Evolutionary conservation across 2,329 filamentous ascomycete species (phyloP), one percentile per base, ranked within the genome.

Genomic region (Geosmithia morbida): DNA sequence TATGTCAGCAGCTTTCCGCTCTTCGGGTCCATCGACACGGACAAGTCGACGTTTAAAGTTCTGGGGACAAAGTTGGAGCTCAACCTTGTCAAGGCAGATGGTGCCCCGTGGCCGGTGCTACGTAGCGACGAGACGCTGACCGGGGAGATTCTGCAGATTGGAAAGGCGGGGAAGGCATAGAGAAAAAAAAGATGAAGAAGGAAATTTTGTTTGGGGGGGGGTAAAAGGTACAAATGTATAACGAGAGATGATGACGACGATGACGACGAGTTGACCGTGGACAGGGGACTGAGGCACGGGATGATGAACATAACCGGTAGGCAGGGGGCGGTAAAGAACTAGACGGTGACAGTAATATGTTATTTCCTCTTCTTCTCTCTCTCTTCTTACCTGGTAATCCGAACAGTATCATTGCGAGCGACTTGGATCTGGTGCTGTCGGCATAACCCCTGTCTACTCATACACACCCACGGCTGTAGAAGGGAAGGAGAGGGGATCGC

Each of bases 61-160:
- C 72, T 95, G 62, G 87, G 87, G 22, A 94, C 88, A 1, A 96
- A 96, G 70, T 68, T 96, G 46, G 89, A 96, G 65, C 68, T 95
- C 57, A 82, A 71, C 26, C 67, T 96, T 48, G 76, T 61, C 60
- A 80, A 80, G 66, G 81, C 81, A 2, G 84, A 89, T 56, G 83
- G 81, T 11, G 73, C 74, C 41, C 85, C 86, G 58, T 96, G 89
- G 89, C 85, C 88, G 33, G 85, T 92, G 5, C 66, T 96, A 57
- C 76, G 87, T 51, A 84, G 80, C 50, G 86, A 92, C 56, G 87
- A 95, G 54, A 65, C 68, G 48, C 59, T 66, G 51, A 78, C 72
- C 10, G 76, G 76, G 6, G 85, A 94, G 67, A 94, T 95, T 56
- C 79, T 97, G 53, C 92, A 98, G 66, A 74, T 94, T 52, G 92